phyloP scores from a whole-genome alignment of 2,329 filamentous ascomycete species.

The Geosmithia flava region DNA sequence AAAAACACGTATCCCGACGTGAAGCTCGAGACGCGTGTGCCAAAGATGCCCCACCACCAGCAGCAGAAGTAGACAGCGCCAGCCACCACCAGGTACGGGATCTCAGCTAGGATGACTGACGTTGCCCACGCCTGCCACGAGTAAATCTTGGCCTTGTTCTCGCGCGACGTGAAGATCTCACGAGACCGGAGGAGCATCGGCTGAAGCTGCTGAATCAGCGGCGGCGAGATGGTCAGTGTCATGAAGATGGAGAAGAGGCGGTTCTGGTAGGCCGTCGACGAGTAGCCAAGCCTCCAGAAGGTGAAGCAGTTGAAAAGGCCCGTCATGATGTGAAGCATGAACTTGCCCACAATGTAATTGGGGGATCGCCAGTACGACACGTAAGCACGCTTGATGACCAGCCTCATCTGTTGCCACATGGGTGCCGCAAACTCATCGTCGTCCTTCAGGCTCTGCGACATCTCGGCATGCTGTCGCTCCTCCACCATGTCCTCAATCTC shows the following conservation, averaged over 20 bases:
- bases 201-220: slow-evolving; percentile 66
- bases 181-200: slow-evolving; percentile 57
- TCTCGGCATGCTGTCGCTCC: slow-evolving; percentile 25
- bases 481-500: slow-evolving; percentile 42
- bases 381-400: slow-evolving; percentile 46
- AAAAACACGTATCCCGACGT: slow-evolving; percentile 50
- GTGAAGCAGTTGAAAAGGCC: slow-evolving; percentile 61
- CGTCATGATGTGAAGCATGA: slow-evolving; percentile 48
- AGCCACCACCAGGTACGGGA: slow-evolving; percentile 56
- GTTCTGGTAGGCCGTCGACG: slow-evolving; percentile 52
- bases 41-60: slow-evolving; percentile 45
- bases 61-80: slow-evolving; percentile 32
- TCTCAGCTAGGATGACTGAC: slow-evolving; percentile 52
- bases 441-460: slow-evolving; percentile 26
- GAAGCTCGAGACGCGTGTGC: slow-evolving; percentile 37
- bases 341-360: slow-evolving; percentile 49
- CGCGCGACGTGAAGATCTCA: slow-evolving; percentile 57
- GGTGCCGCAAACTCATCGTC: slow-evolving; percentile 53
- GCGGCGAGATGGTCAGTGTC: slow-evolving; percentile 62
- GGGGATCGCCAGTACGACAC: slow-evolving; percentile 54
- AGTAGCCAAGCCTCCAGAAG: slow-evolving; percentile 49
- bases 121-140: slow-evolving; percentile 61
- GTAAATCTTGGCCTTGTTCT: slow-evolving; percentile 71
- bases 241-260: slow-evolving; percentile 67
- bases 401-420: slow-evolving; percentile 34